These are phyloP conservation scores for Helianthus tuberosus DNA, from an alignment of 129 eudicot species.

Conservation along the genomic window DNA sequence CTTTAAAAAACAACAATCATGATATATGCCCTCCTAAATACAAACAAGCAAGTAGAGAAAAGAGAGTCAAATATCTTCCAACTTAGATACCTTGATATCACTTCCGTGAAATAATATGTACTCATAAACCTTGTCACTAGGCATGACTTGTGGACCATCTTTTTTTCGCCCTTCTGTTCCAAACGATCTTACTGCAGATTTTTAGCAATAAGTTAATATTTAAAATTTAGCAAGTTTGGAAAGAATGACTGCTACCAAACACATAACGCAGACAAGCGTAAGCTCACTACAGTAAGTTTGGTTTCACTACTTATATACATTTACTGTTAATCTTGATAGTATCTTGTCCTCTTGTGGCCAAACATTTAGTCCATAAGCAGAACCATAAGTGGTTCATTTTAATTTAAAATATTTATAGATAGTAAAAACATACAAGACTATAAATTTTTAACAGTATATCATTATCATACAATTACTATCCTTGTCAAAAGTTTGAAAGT, in stretches of 20 bases:
- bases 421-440: too few relatives aligned
- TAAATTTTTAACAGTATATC: not conserved
- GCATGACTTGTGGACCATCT: constrained; percentile 84
- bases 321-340: not conserved
- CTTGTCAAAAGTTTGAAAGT: not conserved
- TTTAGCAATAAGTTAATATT: too few relatives aligned
- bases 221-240: too few relatives aligned
- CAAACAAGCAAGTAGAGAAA: too few relatives aligned
- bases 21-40: too few relatives aligned
- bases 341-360: not conserved
- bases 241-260: too few relatives aligned
- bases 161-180: constrained; percentile 93
- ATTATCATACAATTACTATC: not conserved
- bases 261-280: too few relatives aligned
- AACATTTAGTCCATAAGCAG: not conserved
- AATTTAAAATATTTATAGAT: not conserved
- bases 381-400: constrained; percentile 9
- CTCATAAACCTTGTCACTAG: constrained; percentile 80
- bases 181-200: too few relatives aligned
- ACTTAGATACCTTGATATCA: constrained; percentile 74
- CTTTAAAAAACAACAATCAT: constrained; percentile 9
- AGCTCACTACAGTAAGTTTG: too few relatives aligned
- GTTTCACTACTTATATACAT: constrained; percentile 1
- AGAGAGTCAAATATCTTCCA: too few relatives aligned
- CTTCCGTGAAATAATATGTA: constrained; percentile 90